phyloP scores from a whole-genome alignment of 2,329 filamentous ascomycete genomes.

The Botrytis deweyae region DNA sequence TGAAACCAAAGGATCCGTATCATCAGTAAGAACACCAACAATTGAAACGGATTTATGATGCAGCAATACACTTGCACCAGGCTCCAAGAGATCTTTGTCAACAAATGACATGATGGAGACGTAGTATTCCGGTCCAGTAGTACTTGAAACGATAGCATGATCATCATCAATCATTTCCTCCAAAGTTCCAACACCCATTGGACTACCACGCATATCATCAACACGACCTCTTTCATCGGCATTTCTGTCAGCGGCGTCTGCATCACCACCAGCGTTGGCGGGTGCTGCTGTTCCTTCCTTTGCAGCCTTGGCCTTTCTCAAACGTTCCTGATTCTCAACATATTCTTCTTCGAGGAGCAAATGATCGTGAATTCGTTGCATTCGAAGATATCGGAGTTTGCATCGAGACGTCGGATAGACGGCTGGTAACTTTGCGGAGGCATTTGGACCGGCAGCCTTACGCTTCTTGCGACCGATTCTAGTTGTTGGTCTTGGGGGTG shows the following conservation, averaged over 20 bases:
- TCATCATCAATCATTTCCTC: constrained; percentile 99
- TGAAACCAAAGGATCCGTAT: constrained; percentile 90
- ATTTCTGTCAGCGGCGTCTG: constrained; percentile 77
- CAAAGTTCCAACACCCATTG: constrained; percentile 96
- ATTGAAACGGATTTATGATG: constrained; percentile 99
- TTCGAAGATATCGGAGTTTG: constrained; percentile 93
- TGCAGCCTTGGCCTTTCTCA: constrained; percentile 85
- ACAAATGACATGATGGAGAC: constrained; percentile 99
- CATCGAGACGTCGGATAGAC: constrained; percentile 95
- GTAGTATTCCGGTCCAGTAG: constrained; percentile 97
- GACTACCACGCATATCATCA: constrained; percentile 97
- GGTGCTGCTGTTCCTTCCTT: constrained; percentile 63
- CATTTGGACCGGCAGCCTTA: constrained; percentile 88
- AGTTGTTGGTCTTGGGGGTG: constrained; percentile 92
- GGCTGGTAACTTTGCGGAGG: constrained; percentile 89
- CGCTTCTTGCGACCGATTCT: constrained; percentile 98
- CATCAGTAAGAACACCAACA: constrained; percentile 93
- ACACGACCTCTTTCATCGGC: constrained; percentile 93
- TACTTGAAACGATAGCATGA: constrained; percentile 96
- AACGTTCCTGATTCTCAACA: constrained; percentile 95
- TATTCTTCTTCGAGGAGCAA: constrained; percentile 96
- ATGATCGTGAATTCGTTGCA: constrained; percentile 98
- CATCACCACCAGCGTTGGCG: constrained; percentile 58
- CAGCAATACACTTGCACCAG: constrained; percentile 88
- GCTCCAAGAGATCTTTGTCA: constrained; percentile 96